These are phyloP conservation scores for Lecanoromycetidae sp. DNA, from an alignment of 2,329 filamentous ascomycete species.

Conservation along the genomic window DNA sequence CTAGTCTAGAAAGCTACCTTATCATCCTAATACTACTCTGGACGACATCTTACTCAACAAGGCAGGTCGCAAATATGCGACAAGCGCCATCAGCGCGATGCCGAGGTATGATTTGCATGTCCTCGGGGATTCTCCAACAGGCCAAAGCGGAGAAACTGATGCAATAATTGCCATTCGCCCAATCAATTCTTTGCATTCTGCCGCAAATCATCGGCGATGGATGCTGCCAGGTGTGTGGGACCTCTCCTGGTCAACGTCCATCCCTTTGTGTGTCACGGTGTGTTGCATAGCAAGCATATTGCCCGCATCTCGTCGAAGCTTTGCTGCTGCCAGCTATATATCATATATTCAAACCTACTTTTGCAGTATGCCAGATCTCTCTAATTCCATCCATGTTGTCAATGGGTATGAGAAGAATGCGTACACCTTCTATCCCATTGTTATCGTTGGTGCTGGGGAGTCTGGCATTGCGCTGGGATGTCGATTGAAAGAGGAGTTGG, in stretches of 20 bases:
- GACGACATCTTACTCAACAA: too few species aligned
- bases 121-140: too few species aligned
- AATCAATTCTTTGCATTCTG: too few species aligned
- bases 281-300: neutral
- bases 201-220: too few species aligned
- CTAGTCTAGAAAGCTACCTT: too few species aligned
- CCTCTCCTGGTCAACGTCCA: too few species aligned
- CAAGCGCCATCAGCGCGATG: too few species aligned
- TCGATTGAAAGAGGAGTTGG: slow-evolving; percentile 44
- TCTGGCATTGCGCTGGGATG: slow-evolving; percentile 51
- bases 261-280: neutral
- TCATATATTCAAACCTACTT: slow-evolving; percentile 15
- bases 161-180: neutral
- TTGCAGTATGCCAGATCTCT: slow-evolving; percentile 7
- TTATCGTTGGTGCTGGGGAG: slow-evolving; percentile 50
- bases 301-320: neutral
- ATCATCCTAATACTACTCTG: too few species aligned
- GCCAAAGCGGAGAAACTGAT: neutral
- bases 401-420: slow-evolving; percentile 28
- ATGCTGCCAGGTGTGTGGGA: too few species aligned
- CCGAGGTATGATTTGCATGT: neutral
- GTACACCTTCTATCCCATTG: slow-evolving; percentile 38
- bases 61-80: too few species aligned
- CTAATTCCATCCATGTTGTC: slow-evolving; percentile 28
- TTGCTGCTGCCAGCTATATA: neutral